Percentiles rank a stretch among this genome's conserved stretches.
Evolutionary conservation across 1,284 basidiomycete species (phyloP).

Genomic region (Peniophora sp.): DNA sequence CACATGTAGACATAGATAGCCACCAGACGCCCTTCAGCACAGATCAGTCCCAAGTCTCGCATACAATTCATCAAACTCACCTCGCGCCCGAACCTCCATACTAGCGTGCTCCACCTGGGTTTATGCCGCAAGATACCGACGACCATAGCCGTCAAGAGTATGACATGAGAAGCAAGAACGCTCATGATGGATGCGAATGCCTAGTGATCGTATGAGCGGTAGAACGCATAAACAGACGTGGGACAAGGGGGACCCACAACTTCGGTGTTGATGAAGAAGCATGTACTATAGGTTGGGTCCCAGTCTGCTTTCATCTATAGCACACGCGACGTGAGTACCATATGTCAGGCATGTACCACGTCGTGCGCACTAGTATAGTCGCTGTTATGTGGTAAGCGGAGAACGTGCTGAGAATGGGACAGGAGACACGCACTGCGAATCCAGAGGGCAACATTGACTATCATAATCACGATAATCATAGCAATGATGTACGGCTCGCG

Average conservation of each 20-base stretch:
- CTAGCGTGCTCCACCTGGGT: not conserved
- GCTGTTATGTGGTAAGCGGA: not conserved
- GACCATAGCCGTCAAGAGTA: not conserved
- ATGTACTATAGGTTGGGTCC: too few relatives aligned
- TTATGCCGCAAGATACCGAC: not conserved
- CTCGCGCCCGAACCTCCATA: not conserved
- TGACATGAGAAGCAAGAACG: not conserved
- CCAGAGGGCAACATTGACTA: slow-evolving; percentile 7
- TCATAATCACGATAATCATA: slow-evolving; percentile 1
- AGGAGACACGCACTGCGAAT: slow-evolving; percentile 2
- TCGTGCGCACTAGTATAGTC: not conserved
- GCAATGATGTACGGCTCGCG: slow-evolving; percentile 2
- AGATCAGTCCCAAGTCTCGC: not conserved
- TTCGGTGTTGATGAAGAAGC: too few relatives aligned
- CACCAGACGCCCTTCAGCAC: not conserved
- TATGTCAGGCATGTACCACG: too few relatives aligned
- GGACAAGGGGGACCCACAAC: too few relatives aligned
- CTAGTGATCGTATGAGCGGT: not conserved
- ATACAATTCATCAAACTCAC: not conserved
- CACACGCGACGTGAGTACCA: too few relatives aligned
- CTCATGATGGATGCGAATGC: not conserved
- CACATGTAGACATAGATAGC: not conserved
- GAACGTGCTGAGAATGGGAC: not conserved
- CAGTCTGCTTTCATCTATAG: too few relatives aligned
- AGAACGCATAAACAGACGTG: not conserved